A percentile compares a stretch with the other conserved stretches of the same genome.
phyloP scores from a whole-genome alignment of 2,329 filamentous ascomycete species.

The Daldinia eschscholtzii region DNA sequence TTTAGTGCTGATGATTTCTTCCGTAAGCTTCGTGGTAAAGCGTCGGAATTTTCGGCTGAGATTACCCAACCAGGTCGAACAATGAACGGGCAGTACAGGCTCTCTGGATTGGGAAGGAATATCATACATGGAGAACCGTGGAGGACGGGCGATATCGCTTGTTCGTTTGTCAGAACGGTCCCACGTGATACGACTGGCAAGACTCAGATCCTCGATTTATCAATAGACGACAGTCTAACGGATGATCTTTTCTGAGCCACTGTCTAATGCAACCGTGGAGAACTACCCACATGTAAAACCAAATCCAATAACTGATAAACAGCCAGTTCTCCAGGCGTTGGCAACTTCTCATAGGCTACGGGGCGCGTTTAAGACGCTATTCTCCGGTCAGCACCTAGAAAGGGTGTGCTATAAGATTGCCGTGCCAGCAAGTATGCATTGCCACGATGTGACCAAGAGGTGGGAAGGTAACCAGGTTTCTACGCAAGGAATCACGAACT shows the following conservation, averaged over 20 bases:
- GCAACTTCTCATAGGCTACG: not conserved
- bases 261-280: not conserved
- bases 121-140: not conserved
- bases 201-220: not conserved
- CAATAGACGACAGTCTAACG: not conserved
- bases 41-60: not conserved
- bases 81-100: not conserved
- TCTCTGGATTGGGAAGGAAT: slow-evolving; percentile 2
- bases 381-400: slow-evolving; percentile 1
- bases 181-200: not conserved
- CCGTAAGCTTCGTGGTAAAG: slow-evolving; percentile 4
- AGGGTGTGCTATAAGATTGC: not conserved
- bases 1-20: slow-evolving; percentile 9
- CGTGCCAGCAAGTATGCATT: slow-evolving; percentile 2
- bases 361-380: too few species aligned
- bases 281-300: not conserved
- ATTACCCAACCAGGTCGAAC: not conserved
- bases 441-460: slow-evolving; percentile 1
- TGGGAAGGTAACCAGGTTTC: slow-evolving; percentile 7
- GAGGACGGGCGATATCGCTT: slow-evolving; percentile 3
- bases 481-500: slow-evolving; percentile 4
- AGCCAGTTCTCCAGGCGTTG: not conserved
- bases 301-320: slow-evolving; percentile 5
- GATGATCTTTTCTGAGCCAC: not conserved
- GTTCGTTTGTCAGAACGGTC: not conserved